Evolutionary conservation across 345 rosid species (phyloP), one percentile per base, ranked within the genome.

Genomic region (Rubroshorea leprosula): DNA sequence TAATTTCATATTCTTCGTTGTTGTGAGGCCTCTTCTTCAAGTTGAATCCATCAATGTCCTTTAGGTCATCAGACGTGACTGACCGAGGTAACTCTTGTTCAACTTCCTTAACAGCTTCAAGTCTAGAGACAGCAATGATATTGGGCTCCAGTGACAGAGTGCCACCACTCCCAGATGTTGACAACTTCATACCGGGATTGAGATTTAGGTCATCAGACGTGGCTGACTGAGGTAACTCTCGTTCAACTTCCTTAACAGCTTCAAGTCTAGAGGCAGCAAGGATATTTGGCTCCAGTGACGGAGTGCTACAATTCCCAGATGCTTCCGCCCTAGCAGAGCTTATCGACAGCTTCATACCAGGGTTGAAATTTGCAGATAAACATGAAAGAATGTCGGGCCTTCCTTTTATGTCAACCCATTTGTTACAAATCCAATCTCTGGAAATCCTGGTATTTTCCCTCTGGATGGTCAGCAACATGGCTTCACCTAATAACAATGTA

Each of bases 401-500:
- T 46, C 60, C 54, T 54, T 65, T 59, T 23, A 73, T 57, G 35
- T 73, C 72, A 48, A 75, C 66, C 83, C 83, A 79, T 60, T 56
- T 73, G 78, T 58, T 54, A 22, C 56, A 62, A 41, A 70, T 52
- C 83, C 83, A 79, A 46, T 79, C 80, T 66, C 57, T 79, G 21
- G 83, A 79, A 47, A 14, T 60, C 58, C 83, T 57, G 16, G 70
- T 45, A 54, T 67, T 29, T 63, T 70, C 65, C 57, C 15, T 65
- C 16, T 51, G 60, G 49, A 76, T 65, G 27, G 47, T 56, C 58
- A 73, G 38, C 16, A 59, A 43, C 63, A 15, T 75, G 20, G 51
- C 73, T 65, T 79, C 78, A 48, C 74, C 83, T 75, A 68, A 56
- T 29, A 17, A 51, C 6, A 55, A 14, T 17, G 39, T 29, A 4